Conservation (phyloP, 768 basidiomycete species). For the Agaricus sinodeliciosus region DNA sequence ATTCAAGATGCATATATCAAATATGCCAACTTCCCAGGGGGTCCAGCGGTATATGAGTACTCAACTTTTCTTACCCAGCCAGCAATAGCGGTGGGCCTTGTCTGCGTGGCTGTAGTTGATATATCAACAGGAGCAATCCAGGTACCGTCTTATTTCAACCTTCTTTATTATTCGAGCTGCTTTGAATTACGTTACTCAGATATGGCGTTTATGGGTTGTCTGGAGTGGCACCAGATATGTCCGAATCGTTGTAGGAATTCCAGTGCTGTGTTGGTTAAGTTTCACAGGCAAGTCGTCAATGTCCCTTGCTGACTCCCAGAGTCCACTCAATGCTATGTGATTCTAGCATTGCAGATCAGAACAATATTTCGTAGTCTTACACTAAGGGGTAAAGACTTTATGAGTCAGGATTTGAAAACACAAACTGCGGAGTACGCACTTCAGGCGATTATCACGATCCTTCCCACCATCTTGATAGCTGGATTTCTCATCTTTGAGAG, state of each 20-base stretch:
- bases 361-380: neutral
- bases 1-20: neutral
- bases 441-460: neutral
- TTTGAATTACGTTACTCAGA: neutral
- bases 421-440: neutral
- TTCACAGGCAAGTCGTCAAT: neutral
- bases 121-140: neutral
- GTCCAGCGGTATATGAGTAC: neutral
- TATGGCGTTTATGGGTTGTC: neutral
- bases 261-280: neutral
- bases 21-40: neutral
- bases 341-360: neutral
- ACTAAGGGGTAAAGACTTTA: neutral
- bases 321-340: neutral
- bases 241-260: neutral
- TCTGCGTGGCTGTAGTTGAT: neutral
- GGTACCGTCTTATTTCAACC: neutral
- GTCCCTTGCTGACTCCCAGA: neutral
- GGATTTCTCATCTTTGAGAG: neutral
- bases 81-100: neutral
- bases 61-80: neutral
- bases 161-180: neutral
- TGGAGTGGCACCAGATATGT: neutral
- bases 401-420: neutral
- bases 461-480: neutral